These are phyloP conservation scores for Paracamarosporium sp. DNA, from an alignment of 2,329 filamentous ascomycete genomes.

Conservation along the genomic window DNA sequence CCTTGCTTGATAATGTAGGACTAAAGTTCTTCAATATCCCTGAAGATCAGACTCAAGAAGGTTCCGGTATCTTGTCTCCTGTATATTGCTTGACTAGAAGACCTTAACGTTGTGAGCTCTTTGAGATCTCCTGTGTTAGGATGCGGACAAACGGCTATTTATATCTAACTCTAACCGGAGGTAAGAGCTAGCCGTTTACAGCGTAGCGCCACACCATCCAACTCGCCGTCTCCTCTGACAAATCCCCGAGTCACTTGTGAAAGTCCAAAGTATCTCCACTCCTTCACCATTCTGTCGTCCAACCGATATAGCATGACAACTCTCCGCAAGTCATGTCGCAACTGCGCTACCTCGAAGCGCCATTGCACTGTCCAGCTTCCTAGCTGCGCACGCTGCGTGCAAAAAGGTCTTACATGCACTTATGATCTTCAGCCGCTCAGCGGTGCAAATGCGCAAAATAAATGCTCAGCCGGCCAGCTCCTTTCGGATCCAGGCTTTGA, in stretches of 20 bases:
- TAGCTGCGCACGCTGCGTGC: conserved; percentile 10
- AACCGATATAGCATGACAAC: background rate
- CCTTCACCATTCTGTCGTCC: background rate
- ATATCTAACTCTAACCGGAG: no score
- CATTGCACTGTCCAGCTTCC: conserved; percentile 11
- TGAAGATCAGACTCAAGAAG: no score
- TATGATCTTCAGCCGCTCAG: conserved; percentile 11
- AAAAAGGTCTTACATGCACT: conserved; percentile 6
- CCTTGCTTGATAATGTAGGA: no score
- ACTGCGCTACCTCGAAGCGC: conserved; percentile 9
- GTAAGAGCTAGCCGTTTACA: background rate
- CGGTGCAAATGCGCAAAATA: background rate
- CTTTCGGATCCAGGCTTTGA: background rate
- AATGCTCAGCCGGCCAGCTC: background rate
- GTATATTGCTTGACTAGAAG: no score
- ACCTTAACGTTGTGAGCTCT: no score
- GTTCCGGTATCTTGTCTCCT: no score
- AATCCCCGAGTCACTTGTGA: background rate
- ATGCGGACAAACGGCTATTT: no score
- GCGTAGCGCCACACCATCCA: background rate
- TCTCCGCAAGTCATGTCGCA: conserved; percentile 11
- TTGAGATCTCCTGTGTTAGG: no score
- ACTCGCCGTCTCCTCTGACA: background rate
- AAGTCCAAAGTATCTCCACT: background rate
- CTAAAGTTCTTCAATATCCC: no score